These are phyloP conservation scores for Cladosporium sp. DNA, from an alignment of 2,329 filamentous ascomycete genomes.

Conservation along the genomic window DNA sequence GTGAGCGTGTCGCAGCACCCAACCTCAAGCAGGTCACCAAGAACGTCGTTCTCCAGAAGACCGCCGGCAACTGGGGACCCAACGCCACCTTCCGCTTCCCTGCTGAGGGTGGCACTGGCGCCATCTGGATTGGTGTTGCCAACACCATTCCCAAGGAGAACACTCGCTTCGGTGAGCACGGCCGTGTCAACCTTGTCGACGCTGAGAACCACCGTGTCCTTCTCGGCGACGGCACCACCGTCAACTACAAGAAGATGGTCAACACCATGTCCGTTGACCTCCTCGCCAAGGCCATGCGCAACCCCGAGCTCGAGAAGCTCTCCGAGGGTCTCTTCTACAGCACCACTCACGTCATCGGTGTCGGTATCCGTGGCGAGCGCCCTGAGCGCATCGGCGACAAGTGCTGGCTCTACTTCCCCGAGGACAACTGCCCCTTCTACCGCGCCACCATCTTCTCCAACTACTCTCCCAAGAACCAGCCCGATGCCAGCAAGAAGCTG, in stretches of 20 bases:
- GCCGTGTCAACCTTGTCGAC: conserved; percentile 80
- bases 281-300: conserved; percentile 80
- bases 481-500: conserved; percentile 74
- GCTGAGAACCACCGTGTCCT: conserved; percentile 78
- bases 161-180: conserved; percentile 80
- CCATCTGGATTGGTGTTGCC: conserved; percentile 97
- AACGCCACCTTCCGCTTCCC: conserved; percentile 99
- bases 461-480: conserved; percentile 99
- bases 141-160: conserved; percentile 90
- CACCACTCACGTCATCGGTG: conserved; percentile 93
- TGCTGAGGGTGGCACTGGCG: conserved; percentile 88
- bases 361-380: conserved; percentile 85
- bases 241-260: conserved; percentile 88
- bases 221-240: conserved; percentile 77
- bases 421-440: conserved; percentile 98
- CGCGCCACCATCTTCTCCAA: conserved; percentile 99
- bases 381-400: conserved; percentile 98
- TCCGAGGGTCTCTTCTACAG: conserved; percentile 95
- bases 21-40: conserved; percentile 89
- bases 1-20: conserved; percentile 95
- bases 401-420: conserved; percentile 99
- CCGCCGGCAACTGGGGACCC: conserved; percentile 94
- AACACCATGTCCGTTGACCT: conserved; percentile 95
- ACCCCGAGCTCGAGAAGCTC: conserved; percentile 75
- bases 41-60: conserved; percentile 95